Evolutionary conservation across 768 basidiomycete species (phyloP), one percentile per base, ranked within the genome.

Genomic region (Russula sp.): DNA sequence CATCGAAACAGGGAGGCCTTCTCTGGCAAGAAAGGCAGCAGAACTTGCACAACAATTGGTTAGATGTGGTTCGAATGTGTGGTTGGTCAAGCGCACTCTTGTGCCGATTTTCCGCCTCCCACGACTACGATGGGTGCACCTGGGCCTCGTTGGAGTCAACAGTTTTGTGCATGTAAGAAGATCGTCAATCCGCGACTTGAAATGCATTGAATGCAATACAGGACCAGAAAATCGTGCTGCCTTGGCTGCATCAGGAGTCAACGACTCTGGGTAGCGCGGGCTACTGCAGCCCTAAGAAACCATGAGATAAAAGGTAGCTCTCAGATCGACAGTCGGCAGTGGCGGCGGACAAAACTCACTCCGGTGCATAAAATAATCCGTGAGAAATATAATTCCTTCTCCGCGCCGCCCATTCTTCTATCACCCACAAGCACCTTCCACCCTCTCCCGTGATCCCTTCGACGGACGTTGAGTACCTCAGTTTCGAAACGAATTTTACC

Each of bases 91-190:
- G 20, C 75, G 9, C 48, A 79, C 79, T 88, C 87, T 75, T 84
- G 83, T 0, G 84, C 84, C 4, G 87, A 88, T 70, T 83, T 88
- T 5, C 87, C 87, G 24, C 86, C 83, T 3, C 87, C 87, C 2
- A 87, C 73, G 1, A 88, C 75, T 0, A 86, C 75, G 8, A 82
- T 74, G 0, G 76, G 71, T 14, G 72, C 73, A 14, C 59, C 57
- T 5, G 70, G 52, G 10, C 62, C 18, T 69, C 69, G 7, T 59
- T 42, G 2, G 30, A 4, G n/a, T 53, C 54, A 36, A 40, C 30
- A n/a, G 46, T 18, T 16, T 62, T 44, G 67, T 73, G 59, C 52
- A 73, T 3, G 54, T 55, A 11, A 84, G 67, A 9, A 86, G 76
- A 10, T 79, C 75, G 42, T 81, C 76, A 20, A 80, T 67, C 36